Evolutionary conservation across 2,329 filamentous ascomycete genomes (phyloP), one percentile per base, ranked within the genome.

Genomic region (Beauveria australis): DNA sequence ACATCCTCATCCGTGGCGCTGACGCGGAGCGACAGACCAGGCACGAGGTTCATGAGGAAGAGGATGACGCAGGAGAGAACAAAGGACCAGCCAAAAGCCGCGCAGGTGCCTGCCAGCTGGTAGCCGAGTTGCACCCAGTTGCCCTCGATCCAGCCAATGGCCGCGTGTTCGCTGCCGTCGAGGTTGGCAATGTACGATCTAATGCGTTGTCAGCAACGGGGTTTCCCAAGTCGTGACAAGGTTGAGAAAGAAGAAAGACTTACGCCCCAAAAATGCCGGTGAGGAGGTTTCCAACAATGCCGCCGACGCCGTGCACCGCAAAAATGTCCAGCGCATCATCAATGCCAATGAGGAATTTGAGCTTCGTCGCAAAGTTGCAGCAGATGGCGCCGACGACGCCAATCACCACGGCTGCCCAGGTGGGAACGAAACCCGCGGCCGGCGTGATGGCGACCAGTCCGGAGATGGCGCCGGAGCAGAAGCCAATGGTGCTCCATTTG

Each of bases 401-500:
- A 61, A 84, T 84, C 66, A 85, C 76, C 61, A 86, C 76, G 8
- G 83, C 77, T 1, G 78, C 79, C 78, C 84, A 84, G 37, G 81
- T 80, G 5, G 90, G 89, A 1, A 96, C 86, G 76, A 86, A 93
- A 69, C 91, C 90, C 16, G 92, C 89, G 3, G 88, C 89, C 6
- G 91, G 89, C 9, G 91, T 94, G 59, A 94, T 94, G 66, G 91
- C 90, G 41, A 96, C 92, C 24, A 96, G 85, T 57, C 91, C 90
- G 30, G 89, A 88, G 71, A 97, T 92, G 66, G 86, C 87, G 63
- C 92, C 92, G 44, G 91, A 94, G 80, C 91, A 94, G 89, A 92
- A 92, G 51, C 91, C 92, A 68, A 96, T 89, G 76, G 93, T 91
- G 64, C 89, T 93, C 90, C 91, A 97, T 76, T 96, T 96, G 71